phyloP scores from a whole-genome alignment of 768 basidiomycete species.

The Tulasnella calospora region DNA sequence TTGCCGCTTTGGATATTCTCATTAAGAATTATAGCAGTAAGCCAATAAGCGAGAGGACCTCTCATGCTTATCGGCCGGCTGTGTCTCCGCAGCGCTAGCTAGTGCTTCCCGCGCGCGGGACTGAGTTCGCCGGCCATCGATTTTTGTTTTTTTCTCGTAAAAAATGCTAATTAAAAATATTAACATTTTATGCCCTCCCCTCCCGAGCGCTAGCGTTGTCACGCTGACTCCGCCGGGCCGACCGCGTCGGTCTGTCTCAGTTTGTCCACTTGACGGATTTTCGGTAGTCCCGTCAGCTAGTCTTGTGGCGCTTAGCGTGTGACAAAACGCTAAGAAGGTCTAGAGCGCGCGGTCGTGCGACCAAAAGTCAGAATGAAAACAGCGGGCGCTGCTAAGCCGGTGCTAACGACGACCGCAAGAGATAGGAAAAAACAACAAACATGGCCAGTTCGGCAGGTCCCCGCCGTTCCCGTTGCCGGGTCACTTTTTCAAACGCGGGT shows the following conservation, averaged over 20 bases:
- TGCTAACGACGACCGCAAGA: not conserved
- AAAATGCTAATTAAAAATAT: not conserved
- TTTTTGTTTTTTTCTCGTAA: not conserved
- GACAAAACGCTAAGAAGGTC: not conserved
- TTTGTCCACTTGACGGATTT: not conserved
- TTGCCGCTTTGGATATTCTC: too few species aligned
- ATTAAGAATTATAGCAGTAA: too few species aligned
- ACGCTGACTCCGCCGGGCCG: not conserved
- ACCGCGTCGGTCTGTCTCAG: not conserved
- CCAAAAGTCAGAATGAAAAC: not conserved
- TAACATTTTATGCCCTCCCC: not conserved
- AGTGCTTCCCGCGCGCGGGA: not conserved
- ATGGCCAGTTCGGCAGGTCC: not conserved
- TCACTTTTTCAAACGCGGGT: not conserved
- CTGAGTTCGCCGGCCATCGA: not conserved
- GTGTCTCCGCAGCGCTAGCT: not conserved
- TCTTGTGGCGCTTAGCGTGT: not conserved
- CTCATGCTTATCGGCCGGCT: not conserved
- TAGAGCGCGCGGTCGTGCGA: not conserved
- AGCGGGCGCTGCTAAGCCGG: not conserved
- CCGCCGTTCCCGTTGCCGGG: not conserved
- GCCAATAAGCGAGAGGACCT: too few species aligned
- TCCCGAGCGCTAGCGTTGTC: not conserved
- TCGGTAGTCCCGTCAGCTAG: not conserved
- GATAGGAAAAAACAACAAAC: not conserved